Percentiles rank a stretch among this genome's conserved stretches.
Evolutionary conservation across 805 yeast genomes (phyloP).

Genomic region (Nakazawaea ishiwadae): DNA sequence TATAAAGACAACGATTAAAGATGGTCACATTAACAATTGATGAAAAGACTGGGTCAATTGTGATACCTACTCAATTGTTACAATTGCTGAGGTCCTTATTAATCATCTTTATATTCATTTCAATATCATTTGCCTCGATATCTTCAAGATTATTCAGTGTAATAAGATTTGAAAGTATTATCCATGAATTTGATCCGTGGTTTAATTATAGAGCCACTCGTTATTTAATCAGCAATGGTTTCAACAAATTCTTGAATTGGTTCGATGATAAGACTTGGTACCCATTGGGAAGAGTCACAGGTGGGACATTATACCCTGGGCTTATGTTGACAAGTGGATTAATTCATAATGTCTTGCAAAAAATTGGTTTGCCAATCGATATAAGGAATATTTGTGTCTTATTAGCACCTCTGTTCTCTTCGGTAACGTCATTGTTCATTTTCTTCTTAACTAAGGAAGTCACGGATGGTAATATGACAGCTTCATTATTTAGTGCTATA

Average conservation of each 20-base stretch:
- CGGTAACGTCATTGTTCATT: slow-evolving; percentile 86
- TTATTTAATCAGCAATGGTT: slow-evolving; percentile 77
- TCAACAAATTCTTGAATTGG: slow-evolving; percentile 93
- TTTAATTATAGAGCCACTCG: slow-evolving; percentile 96
- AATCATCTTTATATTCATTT: slow-evolving; percentile 61
- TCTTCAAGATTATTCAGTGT: slow-evolving; percentile 94
- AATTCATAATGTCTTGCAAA: slow-evolving; percentile 68
- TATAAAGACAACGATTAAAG: too few species aligned
- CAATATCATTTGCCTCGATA: slow-evolving; percentile 87
- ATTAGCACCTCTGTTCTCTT: slow-evolving; percentile 95
- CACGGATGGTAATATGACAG: slow-evolving; percentile 65
- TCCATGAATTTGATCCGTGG: slow-evolving; percentile 98
- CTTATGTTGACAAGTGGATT: slow-evolving; percentile 96
- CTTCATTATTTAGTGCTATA: slow-evolving; percentile 88
- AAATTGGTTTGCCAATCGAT: slow-evolving; percentile 77
- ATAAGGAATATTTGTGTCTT: slow-evolving; percentile 94
- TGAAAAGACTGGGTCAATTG: slow-evolving; percentile 8
- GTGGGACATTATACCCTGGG: slow-evolving; percentile 98
- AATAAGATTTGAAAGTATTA: slow-evolving; percentile 90
- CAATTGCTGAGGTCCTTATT: slow-evolving; percentile 35
- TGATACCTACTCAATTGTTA: slow-evolving; percentile 12
- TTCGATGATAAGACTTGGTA: slow-evolving; percentile 99
- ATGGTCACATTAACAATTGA: slow-evolving; percentile 12
- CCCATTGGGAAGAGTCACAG: slow-evolving; percentile 98
- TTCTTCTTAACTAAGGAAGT: slow-evolving; percentile 85